Base-by-base conservation (phyloP, 768 basidiomycete genomes). In the Phaeolepiota aurea region DNA sequence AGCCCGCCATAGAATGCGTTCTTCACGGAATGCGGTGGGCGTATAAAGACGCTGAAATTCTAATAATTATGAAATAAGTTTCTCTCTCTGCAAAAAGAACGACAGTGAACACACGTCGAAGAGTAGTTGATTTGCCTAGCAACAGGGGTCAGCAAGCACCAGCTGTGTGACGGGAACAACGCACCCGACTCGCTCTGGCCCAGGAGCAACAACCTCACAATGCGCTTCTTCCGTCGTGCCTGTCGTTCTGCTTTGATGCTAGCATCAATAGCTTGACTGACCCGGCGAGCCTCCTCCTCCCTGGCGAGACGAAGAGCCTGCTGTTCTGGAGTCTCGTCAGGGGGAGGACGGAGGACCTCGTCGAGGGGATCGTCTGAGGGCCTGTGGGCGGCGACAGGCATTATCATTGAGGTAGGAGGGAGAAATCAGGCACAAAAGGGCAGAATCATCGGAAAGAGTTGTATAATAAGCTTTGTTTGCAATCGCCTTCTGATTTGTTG, bases 171-270 rank as follows among this genome's bases (percentile, higher is more conserved):
- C 39, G 21, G 20, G 4, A 15, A 60, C 5, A 18, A 28, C 79
- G 48, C 55, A 80, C 85, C 85, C 4, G 79, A 84, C 65, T 89
- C 86, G 62, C 81, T 85, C 66, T 88, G 87, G 4, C 87, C 87
- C 1, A 89, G 74, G 15, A 89, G 66, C 33, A 89, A 63, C 11
- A 89, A 69, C 44, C 82, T 66, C 41, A 89, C 86, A 43, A 84
- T 69, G 35, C 72, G 72, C 55, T 71, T 78, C 68, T 82, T 87
- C 62, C 75, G 72, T 44, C 69, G 55, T 1, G 75, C 71, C 49
- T 76, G 78, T 22, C 71, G 70, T 54, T 82, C 79, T 3, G 70
- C 68, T 53, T 74, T 79, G 65, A 90, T 77, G 37, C 67, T 65
- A 42, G 84, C 82, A 64, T 88, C 86, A 61, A 88, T 88, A 41